A percentile compares a stretch with the other conserved stretches of the same genome.
These are phyloP conservation scores for Hericium alpestre DNA, from an alignment of 768 basidiomycete genomes.

Conservation along the genomic window DNA sequence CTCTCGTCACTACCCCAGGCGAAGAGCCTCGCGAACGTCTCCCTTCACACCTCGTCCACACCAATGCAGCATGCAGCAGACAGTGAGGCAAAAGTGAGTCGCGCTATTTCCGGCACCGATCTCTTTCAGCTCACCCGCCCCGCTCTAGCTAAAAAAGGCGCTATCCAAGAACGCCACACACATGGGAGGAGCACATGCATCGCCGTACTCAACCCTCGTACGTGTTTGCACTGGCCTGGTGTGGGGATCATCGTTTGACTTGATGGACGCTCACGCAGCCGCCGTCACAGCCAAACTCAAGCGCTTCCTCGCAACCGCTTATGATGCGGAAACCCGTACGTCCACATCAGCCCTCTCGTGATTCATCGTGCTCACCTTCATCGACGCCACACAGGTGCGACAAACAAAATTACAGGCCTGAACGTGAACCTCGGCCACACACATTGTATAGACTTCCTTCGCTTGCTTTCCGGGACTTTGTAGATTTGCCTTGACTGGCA, in stretches of 20 bases:
- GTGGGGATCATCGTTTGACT: background rate
- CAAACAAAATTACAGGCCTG: slow-evolving; percentile 1
- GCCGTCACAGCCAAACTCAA: slow-evolving; percentile 14
- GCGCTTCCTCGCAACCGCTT: slow-evolving; percentile 17
- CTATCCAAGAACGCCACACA: slow-evolving; percentile 31
- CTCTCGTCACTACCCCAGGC: slow-evolving; percentile 64
- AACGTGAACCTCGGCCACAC: background rate
- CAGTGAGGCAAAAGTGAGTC: slow-evolving; percentile 64
- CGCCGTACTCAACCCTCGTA: slow-evolving; percentile 14
- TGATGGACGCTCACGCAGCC: slow-evolving; percentile 12
- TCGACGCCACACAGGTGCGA: slow-evolving; percentile 2
- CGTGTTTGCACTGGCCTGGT: background rate
- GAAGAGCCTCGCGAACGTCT: slow-evolving; percentile 54
- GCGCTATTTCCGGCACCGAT: background rate
- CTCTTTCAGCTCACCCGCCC: background rate
- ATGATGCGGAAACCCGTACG: slow-evolving; percentile 26
- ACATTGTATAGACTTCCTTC: background rate
- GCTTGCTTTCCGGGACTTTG: slow-evolving; percentile 14
- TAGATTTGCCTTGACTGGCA: slow-evolving; percentile 9
- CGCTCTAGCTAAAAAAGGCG: slow-evolving; percentile 49
- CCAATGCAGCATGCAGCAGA: slow-evolving; percentile 57
- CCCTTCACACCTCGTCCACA: slow-evolving; percentile 53
- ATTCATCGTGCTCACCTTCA: slow-evolving; percentile 5
- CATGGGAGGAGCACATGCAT: slow-evolving; percentile 23
- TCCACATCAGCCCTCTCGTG: slow-evolving; percentile 16